Evolutionary conservation across 2,329 filamentous ascomycete species (phyloP).

Genomic region (Ophidiomyces ophidiicola): DNA sequence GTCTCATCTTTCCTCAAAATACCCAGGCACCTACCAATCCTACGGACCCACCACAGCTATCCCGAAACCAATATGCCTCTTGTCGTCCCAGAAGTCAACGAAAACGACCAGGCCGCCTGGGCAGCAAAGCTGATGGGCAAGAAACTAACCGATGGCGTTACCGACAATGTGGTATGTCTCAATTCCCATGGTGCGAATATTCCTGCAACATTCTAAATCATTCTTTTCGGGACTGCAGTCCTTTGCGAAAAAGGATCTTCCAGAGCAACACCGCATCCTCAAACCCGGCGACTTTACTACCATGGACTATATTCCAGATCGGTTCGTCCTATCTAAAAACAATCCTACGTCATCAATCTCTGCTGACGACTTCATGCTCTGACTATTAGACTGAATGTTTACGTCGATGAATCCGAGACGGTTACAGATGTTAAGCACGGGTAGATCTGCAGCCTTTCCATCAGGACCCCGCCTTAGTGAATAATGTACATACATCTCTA

Average conservation of each 20-base stretch:
- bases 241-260: conserved; percentile 38
- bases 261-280: conserved; percentile 33
- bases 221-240: conserved; percentile 19
- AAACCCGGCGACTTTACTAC: conserved; percentile 29
- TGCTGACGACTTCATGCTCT: not conserved
- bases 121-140: conserved; percentile 36
- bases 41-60: conserved; percentile 4
- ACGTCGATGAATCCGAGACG: conserved; percentile 33
- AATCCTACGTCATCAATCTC: conserved; percentile 8
- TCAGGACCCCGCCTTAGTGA: no score
- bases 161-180: conserved; percentile 22
- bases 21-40: not conserved
- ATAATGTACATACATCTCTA: not conserved
- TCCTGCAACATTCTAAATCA: not conserved
- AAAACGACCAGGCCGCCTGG: conserved; percentile 31
- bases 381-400: conserved; percentile 31
- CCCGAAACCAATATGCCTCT: conserved; percentile 32
- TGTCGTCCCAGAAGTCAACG: conserved; percentile 34
- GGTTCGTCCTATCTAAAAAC: conserved; percentile 22
- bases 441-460: conserved; percentile 15
- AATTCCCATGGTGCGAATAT: no score
- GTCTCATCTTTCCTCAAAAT: conserved; percentile 6
- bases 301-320: conserved; percentile 32
- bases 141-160: conserved; percentile 29
- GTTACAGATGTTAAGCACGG: conserved; percentile 35